Base-by-base conservation (phyloP, 495 filamentous ascomycete genomes). In the Astrocystis sublimbata region DNA sequence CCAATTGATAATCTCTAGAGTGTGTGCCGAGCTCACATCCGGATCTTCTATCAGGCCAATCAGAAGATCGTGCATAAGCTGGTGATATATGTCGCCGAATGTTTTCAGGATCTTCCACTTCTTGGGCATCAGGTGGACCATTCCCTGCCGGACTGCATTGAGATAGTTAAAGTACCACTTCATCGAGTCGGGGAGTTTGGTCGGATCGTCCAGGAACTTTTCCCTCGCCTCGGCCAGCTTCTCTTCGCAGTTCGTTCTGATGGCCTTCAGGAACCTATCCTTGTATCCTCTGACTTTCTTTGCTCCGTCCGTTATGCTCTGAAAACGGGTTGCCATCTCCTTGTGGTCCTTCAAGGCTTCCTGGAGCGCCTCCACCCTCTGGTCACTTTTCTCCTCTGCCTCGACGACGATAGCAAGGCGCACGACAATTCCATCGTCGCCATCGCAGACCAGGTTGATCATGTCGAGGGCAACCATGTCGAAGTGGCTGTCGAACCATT, bases 81-180 rank as follows among this genome's bases (percentile, higher is more conserved):
- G 81, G 75, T 98, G 94, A 69, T 97, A 99, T 60, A 96, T 92
- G 63, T 88, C 83, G 30, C 86, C 85, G 73, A 96, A 97, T 17
- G 90, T 96, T 71, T 87, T 85, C 78, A 93, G 92, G 51, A 98
- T 96, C 76, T 90, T 93, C 94, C 94, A 99, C 68, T 96, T 96
- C 76, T 94, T 96, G 26, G 94, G 94, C 83, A 97, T 91, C 53
- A 99, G 78, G 36, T 81, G 81, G 49, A 88, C 84, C 88, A 99
- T 96, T 66, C 94, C 93, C 51, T 92, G 79, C 77, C 92, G 88
- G 59, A 97, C 93, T 0, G 91, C 89, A 71, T 90, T 93, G 1
- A 99, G 84, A 69, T 99, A 93, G 74, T 97, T 96, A 82, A 98
- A 99, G 75, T 87, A 98, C 94, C 96, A 99, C 60, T 85, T 85